These are phyloP conservation scores for Lichenothelia convexa DNA, from an alignment of 495 filamentous ascomycete genomes.

Conservation along the genomic window DNA sequence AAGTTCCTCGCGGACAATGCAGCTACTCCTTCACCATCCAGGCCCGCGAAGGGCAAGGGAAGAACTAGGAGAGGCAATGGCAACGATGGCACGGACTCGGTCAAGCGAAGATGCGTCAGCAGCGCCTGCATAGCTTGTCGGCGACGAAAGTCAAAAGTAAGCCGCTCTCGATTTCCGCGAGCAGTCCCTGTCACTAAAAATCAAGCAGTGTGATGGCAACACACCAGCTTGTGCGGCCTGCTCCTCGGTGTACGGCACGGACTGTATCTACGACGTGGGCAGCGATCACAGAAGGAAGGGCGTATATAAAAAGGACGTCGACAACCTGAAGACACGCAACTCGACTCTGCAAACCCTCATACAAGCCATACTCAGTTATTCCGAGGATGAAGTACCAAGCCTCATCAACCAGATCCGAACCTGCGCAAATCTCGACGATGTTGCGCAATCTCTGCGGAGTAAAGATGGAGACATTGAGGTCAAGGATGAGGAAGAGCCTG, in stretches of 20 bases:
- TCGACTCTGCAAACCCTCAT: conserved; percentile 82
- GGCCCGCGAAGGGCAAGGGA: not conserved
- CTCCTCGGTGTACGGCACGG: conserved; percentile 84
- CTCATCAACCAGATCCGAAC: conserved; percentile 75
- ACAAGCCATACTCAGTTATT: conserved; percentile 79
- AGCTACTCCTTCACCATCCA: too few species aligned
- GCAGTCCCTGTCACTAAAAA: not conserved
- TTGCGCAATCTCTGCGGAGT: conserved; percentile 61
- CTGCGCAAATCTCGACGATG: conserved; percentile 78
- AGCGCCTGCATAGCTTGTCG: conserved; percentile 87
- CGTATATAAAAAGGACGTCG: conserved; percentile 88
- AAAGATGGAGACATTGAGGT: conserved; percentile 28
- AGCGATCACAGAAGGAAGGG: conserved; percentile 92
- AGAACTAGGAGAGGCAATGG: conserved; percentile 15
- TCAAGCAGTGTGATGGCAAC: conserved; percentile 65
- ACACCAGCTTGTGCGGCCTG: conserved; percentile 86
- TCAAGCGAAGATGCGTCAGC: conserved; percentile 78
- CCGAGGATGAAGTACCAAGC: conserved; percentile 63
- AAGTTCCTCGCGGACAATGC: not conserved
- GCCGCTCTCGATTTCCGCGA: not conserved
- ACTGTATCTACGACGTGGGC: conserved; percentile 85
- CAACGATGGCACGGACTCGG: conserved; percentile 9
- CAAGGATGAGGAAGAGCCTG: conserved; percentile 17
- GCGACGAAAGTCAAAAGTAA: conserved; percentile 59
- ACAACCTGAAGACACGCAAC: conserved; percentile 69